Percentiles rank a stretch among this genome's conserved stretches.
Evolutionary conservation across 108 stramenopile genomes (phyloP).

Genomic region (Pelagomonas calceolata): DNA sequence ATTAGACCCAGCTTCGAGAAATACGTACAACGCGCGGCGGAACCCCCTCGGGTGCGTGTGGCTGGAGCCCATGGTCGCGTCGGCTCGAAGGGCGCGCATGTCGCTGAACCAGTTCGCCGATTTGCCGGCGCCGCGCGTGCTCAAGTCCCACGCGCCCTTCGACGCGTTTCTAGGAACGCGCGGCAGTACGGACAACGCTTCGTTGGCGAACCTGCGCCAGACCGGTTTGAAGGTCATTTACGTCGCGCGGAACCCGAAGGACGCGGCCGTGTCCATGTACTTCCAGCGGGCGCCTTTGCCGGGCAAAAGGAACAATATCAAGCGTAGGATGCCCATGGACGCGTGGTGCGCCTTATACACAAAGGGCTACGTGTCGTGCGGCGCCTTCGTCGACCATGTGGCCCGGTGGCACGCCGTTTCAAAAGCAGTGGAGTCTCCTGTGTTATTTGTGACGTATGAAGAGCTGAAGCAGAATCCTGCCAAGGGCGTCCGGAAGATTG

Average conservation of each 20-base stretch:
- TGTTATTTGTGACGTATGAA: neutral
- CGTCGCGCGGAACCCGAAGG: neutral
- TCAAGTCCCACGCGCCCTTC: neutral
- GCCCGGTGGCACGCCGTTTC: neutral
- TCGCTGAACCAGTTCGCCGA: neutral
- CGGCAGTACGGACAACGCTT: neutral
- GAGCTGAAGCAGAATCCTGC: neutral
- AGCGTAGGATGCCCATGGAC: neutral
- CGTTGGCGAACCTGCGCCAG: no score
- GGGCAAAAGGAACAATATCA: neutral
- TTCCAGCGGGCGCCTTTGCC: neutral
- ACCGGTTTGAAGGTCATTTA: neutral
- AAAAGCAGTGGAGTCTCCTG: neutral
- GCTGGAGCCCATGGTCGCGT: neutral
- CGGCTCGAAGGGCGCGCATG: neutral
- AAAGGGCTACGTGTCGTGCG: neutral
- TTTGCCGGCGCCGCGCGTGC: neutral
- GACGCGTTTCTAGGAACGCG: neutral
- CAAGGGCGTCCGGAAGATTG: neutral
- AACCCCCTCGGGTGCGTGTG: neutral
- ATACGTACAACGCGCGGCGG: neutral
- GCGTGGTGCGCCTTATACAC: neutral
- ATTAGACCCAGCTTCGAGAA: neutral
- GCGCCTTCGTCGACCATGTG: neutral
- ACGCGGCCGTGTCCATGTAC: neutral